Evolutionary conservation across 2,329 filamentous ascomycete genomes (phyloP).

Genomic region (Epichloe coenophiala): DNA sequence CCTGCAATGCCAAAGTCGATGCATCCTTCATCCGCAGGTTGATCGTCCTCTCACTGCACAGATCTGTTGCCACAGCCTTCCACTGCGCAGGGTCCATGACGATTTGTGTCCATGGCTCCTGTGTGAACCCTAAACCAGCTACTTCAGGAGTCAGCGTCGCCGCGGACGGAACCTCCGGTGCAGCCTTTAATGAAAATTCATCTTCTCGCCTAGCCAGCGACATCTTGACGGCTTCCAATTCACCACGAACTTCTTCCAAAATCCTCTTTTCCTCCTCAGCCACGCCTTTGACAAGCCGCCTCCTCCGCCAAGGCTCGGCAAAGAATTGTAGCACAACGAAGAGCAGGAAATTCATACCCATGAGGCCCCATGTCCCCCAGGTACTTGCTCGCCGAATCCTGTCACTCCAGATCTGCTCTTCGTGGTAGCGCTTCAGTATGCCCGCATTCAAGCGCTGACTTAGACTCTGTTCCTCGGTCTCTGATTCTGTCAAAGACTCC

Average conservation of each 20-base stretch:
- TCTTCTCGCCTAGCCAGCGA: slow-evolving; percentile 15
- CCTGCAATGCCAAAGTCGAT: slow-evolving; percentile 55
- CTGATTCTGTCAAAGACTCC: slow-evolving; percentile 58
- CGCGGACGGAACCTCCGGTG: slow-evolving; percentile 5
- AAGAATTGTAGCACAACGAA: slow-evolving; percentile 79
- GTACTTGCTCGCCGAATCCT: slow-evolving; percentile 93
- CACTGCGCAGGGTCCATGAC: slow-evolving; percentile 30
- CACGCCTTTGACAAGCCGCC: slow-evolving; percentile 67
- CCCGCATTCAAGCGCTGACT: slow-evolving; percentile 62
- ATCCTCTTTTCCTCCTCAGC: slow-evolving; percentile 60
- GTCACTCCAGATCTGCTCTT: slow-evolving; percentile 98
- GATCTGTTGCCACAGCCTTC: slow-evolving; percentile 37
- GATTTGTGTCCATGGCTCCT: slow-evolving; percentile 28
- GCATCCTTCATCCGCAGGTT: slow-evolving; percentile 55
- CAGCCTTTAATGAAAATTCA: slow-evolving; percentile 3
- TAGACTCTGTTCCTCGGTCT: slow-evolving; percentile 67
- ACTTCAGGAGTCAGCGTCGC: background rate
- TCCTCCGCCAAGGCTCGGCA: slow-evolving; percentile 83
- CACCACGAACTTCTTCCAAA: slow-evolving; percentile 33
- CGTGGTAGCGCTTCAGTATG: slow-evolving; percentile 86
- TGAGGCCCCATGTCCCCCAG: slow-evolving; percentile 96
- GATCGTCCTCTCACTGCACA: slow-evolving; percentile 53
- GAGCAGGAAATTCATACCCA: slow-evolving; percentile 89
- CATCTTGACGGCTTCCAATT: slow-evolving; percentile 24
- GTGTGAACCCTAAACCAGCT: background rate